Conservation (phyloP, 1,139 yeast genomes). For the Diutina neorugosa region DNA sequence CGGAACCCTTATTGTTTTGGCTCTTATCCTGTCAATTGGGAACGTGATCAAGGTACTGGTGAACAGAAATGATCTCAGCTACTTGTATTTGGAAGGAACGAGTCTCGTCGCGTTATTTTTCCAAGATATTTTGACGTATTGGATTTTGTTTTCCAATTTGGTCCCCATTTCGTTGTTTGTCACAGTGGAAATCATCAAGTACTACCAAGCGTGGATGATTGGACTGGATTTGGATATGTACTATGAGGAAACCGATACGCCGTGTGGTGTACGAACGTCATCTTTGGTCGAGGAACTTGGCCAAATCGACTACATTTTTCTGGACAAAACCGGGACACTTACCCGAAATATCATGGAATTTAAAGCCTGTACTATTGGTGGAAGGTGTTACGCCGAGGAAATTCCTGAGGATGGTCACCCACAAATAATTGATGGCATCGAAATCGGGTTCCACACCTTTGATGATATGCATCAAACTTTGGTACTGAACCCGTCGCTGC, state of each 20-base stretch:
- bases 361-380: constrained; percentile 89
- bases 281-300: constrained; percentile 94
- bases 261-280: constrained; percentile 90
- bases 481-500: constrained; percentile 25
- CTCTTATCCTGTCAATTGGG: constrained; percentile 78
- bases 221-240: constrained; percentile 92
- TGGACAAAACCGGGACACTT: constrained; percentile 93
- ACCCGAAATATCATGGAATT: constrained; percentile 96
- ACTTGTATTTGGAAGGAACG: constrained; percentile 59
- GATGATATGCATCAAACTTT: constrained; percentile 42
- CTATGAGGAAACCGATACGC: constrained; percentile 77
- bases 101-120: constrained; percentile 65
- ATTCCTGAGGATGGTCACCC: constrained; percentile 87
- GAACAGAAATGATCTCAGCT: constrained; percentile 40
- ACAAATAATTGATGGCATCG: constrained; percentile 63
- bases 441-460: constrained; percentile 69
- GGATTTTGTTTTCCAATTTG: constrained; percentile 91
- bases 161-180: constrained; percentile 94
- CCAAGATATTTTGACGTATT: constrained; percentile 77
- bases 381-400: constrained; percentile 74
- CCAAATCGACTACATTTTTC: constrained; percentile 87
- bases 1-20: constrained; percentile 59
- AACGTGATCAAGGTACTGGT: constrained; percentile 64
- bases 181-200: constrained; percentile 90
- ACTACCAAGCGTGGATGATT: constrained; percentile 88